Evolutionary conservation across 2,329 filamentous ascomycete genomes (phyloP), one percentile per base, ranked within the genome.

Genomic region (Diaporthe longicolla): DNA sequence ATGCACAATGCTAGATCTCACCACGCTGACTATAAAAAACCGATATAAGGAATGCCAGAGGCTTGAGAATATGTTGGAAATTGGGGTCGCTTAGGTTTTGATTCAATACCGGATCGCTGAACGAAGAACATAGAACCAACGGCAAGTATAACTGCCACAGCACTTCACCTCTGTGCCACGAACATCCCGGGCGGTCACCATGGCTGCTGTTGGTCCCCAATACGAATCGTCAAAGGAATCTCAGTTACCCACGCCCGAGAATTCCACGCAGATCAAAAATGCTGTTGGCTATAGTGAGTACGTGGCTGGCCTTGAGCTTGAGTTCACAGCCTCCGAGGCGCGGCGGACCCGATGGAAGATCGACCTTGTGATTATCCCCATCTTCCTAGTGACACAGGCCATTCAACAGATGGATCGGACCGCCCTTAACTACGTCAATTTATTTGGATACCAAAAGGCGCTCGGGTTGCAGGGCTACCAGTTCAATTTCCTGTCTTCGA

Each of bases 361-460:
- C 52, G 80, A 82, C 63, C 71, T 79, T 45, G 76, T 79, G 13
- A 66, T 82, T 26, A 76, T 82, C 58, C 81, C 81, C 3, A 77
- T 82, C 24, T 78, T 82, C 55, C 76, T 80, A 40, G 74, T 80
- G 13, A 82, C 80, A 5, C 81, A 82, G 45, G 80, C 79, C 0
- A 71, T 82, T 1, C 80, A 82, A 45, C 81, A 80, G 55, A 78
- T 80, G 45, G 80, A 81, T 66, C 80, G 79, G 74, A 81, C 80
- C 3, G 77, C 79, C 5, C 71, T 81, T 40, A 82, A 82, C 74
- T 82, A 81, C 70, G 81, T 80, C 15, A 81, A 81, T 58, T 77
- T 84, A 0, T 83, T 84, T 71, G 80, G 79, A 0, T 83, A 84
- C 57, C 79, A 83, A 52, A 74, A 80, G 40, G 82, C 81, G 6